Percentiles rank a stretch among this genome's conserved stretches.
Conservation (phyloP, 345 rosid genomes). For the Eucalyptus leucophloia region DNA sequence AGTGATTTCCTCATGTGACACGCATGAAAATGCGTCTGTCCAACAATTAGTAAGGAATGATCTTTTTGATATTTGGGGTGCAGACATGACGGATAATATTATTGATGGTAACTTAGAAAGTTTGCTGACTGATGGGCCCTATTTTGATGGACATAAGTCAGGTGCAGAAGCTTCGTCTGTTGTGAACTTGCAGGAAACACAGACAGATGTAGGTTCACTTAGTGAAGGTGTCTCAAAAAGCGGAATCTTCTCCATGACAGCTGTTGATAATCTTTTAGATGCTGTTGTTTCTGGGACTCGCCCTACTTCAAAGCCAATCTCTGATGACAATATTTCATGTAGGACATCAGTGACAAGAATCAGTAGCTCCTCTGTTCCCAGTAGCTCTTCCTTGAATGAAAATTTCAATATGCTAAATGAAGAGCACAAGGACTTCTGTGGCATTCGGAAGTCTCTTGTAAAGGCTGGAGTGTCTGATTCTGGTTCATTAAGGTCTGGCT, state of each 20-base stretch:
- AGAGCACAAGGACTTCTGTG: constrained; percentile 16
- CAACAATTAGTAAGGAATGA: constrained; percentile 39
- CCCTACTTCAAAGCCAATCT: constrained; percentile 46
- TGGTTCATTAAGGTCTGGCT: constrained; percentile 23
- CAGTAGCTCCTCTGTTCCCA: constrained; percentile 44
- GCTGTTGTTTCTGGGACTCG: constrained; percentile 74
- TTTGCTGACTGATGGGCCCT: constrained; percentile 6
- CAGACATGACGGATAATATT: constrained; percentile 42
- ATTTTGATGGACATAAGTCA: constrained; percentile 13
- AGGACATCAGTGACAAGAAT: constrained; percentile 51
- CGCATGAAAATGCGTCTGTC: constrained; percentile 11
- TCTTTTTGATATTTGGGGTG: constrained; percentile 67
- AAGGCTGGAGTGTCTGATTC: constrained; percentile 26
- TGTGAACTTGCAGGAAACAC: constrained; percentile 14
- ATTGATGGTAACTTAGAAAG: constrained; percentile 19
- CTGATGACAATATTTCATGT: constrained; percentile 58
- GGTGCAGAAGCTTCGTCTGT: constrained; percentile 15
- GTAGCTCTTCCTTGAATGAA: constrained; percentile 18
- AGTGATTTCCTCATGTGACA: neutral
- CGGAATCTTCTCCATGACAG: constrained; percentile 10
- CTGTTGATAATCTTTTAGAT: constrained; percentile 71
- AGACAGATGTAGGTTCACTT: constrained; percentile 17
- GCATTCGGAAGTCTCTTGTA: constrained; percentile 12
- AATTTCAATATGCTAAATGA: constrained; percentile 16
- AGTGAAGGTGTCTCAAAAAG: constrained; percentile 15